A percentile compares a stretch with the other conserved stretches of the same genome.
Conservation (phyloP, 805 yeast genomes). For the Diddensiella caesifluorescens region DNA sequence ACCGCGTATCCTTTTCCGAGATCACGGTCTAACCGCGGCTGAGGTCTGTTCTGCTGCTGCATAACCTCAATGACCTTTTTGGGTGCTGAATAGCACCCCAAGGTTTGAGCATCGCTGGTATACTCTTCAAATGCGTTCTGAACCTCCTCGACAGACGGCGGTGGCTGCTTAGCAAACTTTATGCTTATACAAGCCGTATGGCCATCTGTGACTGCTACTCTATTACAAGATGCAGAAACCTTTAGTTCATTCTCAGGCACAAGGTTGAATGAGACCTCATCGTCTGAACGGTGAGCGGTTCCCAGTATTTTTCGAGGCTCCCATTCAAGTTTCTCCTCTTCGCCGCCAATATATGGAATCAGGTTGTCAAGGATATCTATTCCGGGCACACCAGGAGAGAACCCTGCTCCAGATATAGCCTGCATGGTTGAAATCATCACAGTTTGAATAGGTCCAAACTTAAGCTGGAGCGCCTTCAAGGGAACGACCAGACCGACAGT, state of each 20-base stretch:
- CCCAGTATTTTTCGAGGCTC: slow-evolving; percentile 90
- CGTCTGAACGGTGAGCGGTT: slow-evolving; percentile 44
- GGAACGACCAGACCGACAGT: slow-evolving; percentile 98
- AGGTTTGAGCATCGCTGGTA: slow-evolving; percentile 72
- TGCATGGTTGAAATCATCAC: slow-evolving; percentile 89
- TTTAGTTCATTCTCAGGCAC: slow-evolving; percentile 64
- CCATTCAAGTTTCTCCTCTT: slow-evolving; percentile 98
- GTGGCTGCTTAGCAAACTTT: slow-evolving; percentile 72
- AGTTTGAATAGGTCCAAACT: slow-evolving; percentile 83
- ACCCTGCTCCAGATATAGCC: slow-evolving; percentile 98
- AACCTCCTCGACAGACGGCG: slow-evolving; percentile 80
- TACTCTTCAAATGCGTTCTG: slow-evolving; percentile 66
- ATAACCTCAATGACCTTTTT: slow-evolving; percentile 84
- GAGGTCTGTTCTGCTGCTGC: slow-evolving; percentile 91
- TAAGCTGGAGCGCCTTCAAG: slow-evolving; percentile 83
- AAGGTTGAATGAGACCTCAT: slow-evolving; percentile 48
- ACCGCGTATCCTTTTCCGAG: slow-evolving; percentile 93
- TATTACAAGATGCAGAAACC: slow-evolving; percentile 93
- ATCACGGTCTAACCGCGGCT: slow-evolving; percentile 94
- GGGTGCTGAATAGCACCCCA: slow-evolving; percentile 91
- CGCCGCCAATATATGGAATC: slow-evolving; percentile 92
- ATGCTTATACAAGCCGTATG: slow-evolving; percentile 94
- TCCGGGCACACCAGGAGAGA: slow-evolving; percentile 94
- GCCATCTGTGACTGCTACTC: slow-evolving; percentile 96
- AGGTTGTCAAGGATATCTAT: slow-evolving; percentile 92